These are phyloP conservation scores for Exsudoporus frostii DNA, from an alignment of 768 basidiomycete genomes.

Conservation along the genomic window DNA sequence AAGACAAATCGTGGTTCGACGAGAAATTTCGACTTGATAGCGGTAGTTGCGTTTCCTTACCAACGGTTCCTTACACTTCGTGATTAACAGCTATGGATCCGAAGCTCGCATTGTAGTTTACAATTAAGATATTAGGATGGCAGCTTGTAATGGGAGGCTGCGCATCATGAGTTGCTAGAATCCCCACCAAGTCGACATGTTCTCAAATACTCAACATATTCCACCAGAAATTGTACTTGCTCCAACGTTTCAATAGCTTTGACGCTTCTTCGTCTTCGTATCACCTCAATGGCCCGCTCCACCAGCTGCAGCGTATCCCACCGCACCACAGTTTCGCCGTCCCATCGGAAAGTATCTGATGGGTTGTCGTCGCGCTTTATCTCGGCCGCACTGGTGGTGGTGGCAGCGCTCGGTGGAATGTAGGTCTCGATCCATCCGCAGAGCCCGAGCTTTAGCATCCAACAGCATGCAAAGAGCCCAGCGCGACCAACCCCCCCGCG, in stretches of 20 bases:
- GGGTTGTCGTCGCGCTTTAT: background rate
- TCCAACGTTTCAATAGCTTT: conserved; percentile 95
- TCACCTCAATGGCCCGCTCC: conserved; percentile 67
- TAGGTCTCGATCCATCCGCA: conserved; percentile 59
- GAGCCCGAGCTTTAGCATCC: conserved; percentile 90
- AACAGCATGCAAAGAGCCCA: conserved; percentile 87
- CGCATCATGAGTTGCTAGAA: background rate
- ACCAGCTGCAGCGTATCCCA: conserved; percentile 61
- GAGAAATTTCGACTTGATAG: conserved; percentile 13
- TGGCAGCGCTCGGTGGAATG: background rate
- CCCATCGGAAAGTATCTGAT: conserved; percentile 11
- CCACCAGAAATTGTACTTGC: conserved; percentile 81
- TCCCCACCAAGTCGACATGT: conserved; percentile 2
- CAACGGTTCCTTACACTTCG: conserved; percentile 6
- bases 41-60: conserved; percentile 11
- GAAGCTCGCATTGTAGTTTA: background rate
- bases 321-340: conserved; percentile 28
- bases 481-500: conserved; percentile 93
- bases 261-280: conserved; percentile 71
- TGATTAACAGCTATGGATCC: background rate
- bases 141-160: background rate
- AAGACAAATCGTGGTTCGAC: conserved; percentile 18
- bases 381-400: conserved; percentile 9
- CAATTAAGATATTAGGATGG: background rate
- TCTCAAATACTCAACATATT: conserved; percentile 66